These are phyloP conservation scores for Pleurotus eryngii DNA, from an alignment of 768 basidiomycete species.

Conservation along the genomic window DNA sequence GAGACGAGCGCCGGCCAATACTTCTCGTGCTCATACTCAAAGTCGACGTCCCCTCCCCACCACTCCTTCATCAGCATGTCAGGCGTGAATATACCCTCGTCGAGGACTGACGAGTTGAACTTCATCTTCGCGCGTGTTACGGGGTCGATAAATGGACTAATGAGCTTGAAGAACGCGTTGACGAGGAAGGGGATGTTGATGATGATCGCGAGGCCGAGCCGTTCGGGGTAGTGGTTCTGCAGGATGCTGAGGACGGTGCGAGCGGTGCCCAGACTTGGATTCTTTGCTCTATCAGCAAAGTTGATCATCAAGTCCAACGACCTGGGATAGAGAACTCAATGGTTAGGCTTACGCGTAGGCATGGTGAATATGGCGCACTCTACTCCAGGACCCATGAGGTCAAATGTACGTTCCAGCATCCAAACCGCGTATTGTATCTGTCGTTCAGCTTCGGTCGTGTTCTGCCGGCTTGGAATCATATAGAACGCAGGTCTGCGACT, in stretches of 20 bases:
- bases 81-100: conserved; percentile 64
- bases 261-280: conserved; percentile 38
- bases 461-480: conserved; percentile 69
- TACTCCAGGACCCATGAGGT: conserved; percentile 78
- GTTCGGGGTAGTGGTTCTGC: conserved; percentile 84
- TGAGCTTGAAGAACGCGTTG: conserved; percentile 71
- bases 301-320: conserved; percentile 72
- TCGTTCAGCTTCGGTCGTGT: conserved; percentile 63
- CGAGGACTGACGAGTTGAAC: conserved; percentile 67
- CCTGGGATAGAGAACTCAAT: conserved; percentile 30
- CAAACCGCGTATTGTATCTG: conserved; percentile 77
- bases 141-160: conserved; percentile 82
- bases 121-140: conserved; percentile 71
- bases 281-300: conserved; percentile 68
- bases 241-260: conserved; percentile 55
- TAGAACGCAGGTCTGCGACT: conserved; percentile 66
- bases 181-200: conserved; percentile 80
- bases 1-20: conserved; percentile 71
- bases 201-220: conserved; percentile 72
- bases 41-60: conserved; percentile 67
- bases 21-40: conserved; percentile 69
- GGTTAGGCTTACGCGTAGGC: not conserved
- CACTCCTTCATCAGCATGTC: conserved; percentile 67
- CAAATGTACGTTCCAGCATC: conserved; percentile 72
- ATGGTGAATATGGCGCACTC: conserved; percentile 48